These are phyloP conservation scores for Termitomyces sp. DNA, from an alignment of 768 basidiomycete species.

Conservation along the genomic window DNA sequence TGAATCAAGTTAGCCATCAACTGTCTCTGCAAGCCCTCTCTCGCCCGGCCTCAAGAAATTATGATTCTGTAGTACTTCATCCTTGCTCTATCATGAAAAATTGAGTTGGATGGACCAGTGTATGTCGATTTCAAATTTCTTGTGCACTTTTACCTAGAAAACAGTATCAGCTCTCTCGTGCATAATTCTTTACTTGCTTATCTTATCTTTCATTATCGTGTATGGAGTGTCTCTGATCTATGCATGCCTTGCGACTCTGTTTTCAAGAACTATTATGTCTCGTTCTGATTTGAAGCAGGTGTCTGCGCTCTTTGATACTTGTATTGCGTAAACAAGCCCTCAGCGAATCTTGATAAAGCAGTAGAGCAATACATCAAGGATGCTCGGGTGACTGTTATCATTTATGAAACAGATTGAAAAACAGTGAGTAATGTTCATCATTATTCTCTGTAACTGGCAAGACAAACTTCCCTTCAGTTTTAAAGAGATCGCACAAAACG, in stretches of 20 bases:
- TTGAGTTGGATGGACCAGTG: no score
- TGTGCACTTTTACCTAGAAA: no score
- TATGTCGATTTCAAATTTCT: no score
- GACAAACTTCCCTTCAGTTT: not conserved
- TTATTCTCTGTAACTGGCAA: not conserved
- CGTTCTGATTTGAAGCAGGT: conserved; percentile 3
- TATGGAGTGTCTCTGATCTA: not conserved
- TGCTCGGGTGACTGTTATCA: not conserved
- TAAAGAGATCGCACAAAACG: not conserved
- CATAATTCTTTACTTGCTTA: no score
- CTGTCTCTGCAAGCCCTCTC: no score
- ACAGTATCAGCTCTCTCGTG: no score
- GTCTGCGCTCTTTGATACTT: conserved; percentile 8
- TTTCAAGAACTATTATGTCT: not conserved
- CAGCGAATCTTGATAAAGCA: not conserved
- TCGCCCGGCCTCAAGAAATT: no score
- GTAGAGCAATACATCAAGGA: conserved; percentile 7
- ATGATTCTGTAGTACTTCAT: no score
- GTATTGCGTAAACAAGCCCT: not conserved
- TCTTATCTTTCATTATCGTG: no score
- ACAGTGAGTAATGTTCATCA: not conserved
- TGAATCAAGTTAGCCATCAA: no score
- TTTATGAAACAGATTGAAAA: conserved; percentile 2
- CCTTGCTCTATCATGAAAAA: no score
- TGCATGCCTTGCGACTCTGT: not conserved